These are phyloP conservation scores for Ustilago bromivora DNA, from an alignment of 1,284 basidiomycete species.

Conservation along the genomic window DNA sequence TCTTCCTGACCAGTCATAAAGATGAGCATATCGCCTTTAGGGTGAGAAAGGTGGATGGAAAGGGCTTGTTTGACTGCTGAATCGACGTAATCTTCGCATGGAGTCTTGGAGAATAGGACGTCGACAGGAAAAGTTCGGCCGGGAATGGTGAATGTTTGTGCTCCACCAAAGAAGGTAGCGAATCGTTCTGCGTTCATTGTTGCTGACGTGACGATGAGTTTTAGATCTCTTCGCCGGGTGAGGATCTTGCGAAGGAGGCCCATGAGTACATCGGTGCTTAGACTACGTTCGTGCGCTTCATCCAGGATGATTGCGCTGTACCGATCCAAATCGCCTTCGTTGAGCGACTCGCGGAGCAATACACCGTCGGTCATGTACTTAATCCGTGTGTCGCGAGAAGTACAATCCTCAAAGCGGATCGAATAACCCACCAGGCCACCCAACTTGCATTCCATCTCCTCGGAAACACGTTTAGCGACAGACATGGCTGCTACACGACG, in stretches of 20 bases:
- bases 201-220: constrained; percentile 96
- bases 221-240: constrained; percentile 88
- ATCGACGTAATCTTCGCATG: constrained; percentile 99
- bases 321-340: constrained; percentile 92
- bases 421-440: constrained; percentile 92
- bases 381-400: constrained; percentile 89
- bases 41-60: constrained; percentile 92
- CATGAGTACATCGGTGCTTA: constrained; percentile 97
- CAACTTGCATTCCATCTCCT: constrained; percentile 85
- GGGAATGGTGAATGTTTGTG: constrained; percentile 95
- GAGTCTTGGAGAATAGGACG: constrained; percentile 92
- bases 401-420: constrained; percentile 98
- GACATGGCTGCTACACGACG: constrained; percentile 98
- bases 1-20: constrained; percentile 99
- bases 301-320: constrained; percentile 97
- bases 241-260: constrained; percentile 92
- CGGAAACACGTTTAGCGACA: constrained; percentile 97
- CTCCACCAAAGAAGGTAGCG: constrained; percentile 88
- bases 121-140: constrained; percentile 99
- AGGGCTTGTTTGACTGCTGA: constrained; percentile 96
- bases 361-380: constrained; percentile 98
- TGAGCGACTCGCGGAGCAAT: constrained; percentile 90
- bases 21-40: constrained; percentile 94
- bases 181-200: constrained; percentile 99
- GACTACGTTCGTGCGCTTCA: constrained; percentile 94